These are phyloP conservation scores for Myxozyma vanderwaltii DNA, from an alignment of 805 yeast species.

Conservation along the genomic window DNA sequence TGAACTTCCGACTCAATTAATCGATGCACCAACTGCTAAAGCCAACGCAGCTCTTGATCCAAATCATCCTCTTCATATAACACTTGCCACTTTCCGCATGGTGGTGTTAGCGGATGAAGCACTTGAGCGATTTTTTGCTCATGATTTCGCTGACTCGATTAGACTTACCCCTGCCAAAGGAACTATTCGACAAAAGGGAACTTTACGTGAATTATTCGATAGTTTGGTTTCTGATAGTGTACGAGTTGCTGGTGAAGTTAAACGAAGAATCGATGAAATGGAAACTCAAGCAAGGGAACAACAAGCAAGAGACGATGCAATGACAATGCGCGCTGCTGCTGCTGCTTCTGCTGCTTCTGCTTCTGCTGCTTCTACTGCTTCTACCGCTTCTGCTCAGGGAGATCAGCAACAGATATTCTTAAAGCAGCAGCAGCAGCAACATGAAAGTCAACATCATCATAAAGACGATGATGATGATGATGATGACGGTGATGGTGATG, in stretches of 20 bases:
- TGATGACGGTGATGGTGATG: conserved; percentile 47
- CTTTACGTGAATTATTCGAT: conserved; percentile 82
- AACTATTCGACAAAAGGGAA: conserved; percentile 32
- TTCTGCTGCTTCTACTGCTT: too few relatives aligned
- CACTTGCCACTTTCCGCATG: conserved; percentile 90
- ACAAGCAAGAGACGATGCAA: conserved; percentile 37
- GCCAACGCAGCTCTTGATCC: conserved; percentile 87
- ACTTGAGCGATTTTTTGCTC: conserved; percentile 78
- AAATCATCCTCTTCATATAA: conserved; percentile 68
- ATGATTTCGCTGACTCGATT: conserved; percentile 38
- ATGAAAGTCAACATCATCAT: conserved; percentile 15
- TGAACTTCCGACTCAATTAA: conserved; percentile 13
- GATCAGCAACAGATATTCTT: conserved; percentile 5
- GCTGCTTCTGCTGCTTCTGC: too few relatives aligned
- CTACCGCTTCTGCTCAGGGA: too few relatives aligned
- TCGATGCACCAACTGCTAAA: conserved; percentile 37
- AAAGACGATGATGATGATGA: conserved; percentile 3
- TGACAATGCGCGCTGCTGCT: conserved; percentile 12
- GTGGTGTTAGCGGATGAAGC: conserved; percentile 92
- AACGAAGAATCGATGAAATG: conserved; percentile 73
- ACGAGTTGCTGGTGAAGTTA: conserved; percentile 85
- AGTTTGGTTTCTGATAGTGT: conserved; percentile 90
- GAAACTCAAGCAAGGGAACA: conserved; percentile 41
- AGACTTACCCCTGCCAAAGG: conserved; percentile 30
- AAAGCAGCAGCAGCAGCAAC: conserved; percentile 1